Evolutionary conservation across 805 yeast genomes (phyloP).

Genomic region (Metschnikowia shivogae): DNA sequence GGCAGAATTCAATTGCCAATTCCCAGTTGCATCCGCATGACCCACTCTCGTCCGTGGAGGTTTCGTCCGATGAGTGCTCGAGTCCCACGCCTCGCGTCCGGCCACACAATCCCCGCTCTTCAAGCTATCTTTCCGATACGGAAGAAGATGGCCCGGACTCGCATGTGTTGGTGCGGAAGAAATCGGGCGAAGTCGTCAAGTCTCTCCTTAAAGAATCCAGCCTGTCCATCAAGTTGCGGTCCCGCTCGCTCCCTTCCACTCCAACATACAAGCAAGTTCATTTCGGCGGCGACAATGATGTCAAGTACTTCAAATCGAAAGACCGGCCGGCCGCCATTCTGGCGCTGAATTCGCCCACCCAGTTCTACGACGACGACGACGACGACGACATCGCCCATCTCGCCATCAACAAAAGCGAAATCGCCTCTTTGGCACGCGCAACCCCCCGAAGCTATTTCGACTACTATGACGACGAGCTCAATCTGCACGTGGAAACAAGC

Average conservation of each 20-base stretch:
- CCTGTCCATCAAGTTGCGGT: slow-evolving; percentile 19
- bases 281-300: slow-evolving; percentile 65
- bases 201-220: slow-evolving; percentile 59
- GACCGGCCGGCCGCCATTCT: slow-evolving; percentile 78
- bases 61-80: slow-evolving; percentile 1
- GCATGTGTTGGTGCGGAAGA: slow-evolving; percentile 58
- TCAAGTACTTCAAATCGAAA: slow-evolving; percentile 64
- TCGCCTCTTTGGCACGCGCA: slow-evolving; percentile 2
- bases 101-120: neutral
- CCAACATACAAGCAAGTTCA: slow-evolving; percentile 74
- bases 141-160: neutral
- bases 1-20: slow-evolving; percentile 25
- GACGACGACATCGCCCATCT: slow-evolving; percentile 15
- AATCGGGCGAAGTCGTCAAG: slow-evolving; percentile 59
- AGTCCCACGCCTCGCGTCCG: neutral
- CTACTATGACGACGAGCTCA: slow-evolving; percentile 18
- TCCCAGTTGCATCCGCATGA: slow-evolving; percentile 8
- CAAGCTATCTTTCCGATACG: neutral
- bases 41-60: slow-evolving; percentile 1
- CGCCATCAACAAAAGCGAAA: slow-evolving; percentile 18
- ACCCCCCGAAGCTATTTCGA: slow-evolving; percentile 10
- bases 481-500: slow-evolving; percentile 11
- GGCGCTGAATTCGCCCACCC: slow-evolving; percentile 58
- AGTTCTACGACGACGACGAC: slow-evolving; percentile 18
- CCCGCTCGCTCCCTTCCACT: slow-evolving; percentile 40